Conservation (phyloP, 306 rosid genomes). For the Glycine latifolia region DNA sequence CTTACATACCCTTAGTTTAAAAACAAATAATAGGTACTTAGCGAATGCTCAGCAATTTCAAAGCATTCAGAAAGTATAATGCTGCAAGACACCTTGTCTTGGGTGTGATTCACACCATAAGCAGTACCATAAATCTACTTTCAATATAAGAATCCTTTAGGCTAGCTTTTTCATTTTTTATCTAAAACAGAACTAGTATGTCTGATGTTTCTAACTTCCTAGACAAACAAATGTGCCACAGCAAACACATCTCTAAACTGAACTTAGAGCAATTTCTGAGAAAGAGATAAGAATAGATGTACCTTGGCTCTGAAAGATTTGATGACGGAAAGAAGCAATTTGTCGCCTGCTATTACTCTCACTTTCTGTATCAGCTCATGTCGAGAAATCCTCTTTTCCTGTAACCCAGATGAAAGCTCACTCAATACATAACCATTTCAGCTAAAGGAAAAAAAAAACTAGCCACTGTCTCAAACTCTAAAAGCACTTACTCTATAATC, state of each 20-base stretch:
- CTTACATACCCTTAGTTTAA: not conserved
- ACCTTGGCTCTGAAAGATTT: slow-evolving; percentile 73
- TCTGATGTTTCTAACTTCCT: not conserved
- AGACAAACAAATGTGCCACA: slow-evolving; percentile 7
- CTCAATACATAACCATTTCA: not conserved
- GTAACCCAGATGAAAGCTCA: slow-evolving; percentile 26
- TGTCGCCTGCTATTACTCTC: slow-evolving; percentile 78
- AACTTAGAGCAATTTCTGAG: slow-evolving; percentile 10
- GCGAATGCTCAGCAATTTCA: slow-evolving; percentile 11
- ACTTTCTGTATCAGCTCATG: slow-evolving; percentile 64
- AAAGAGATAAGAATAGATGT: slow-evolving; percentile 4
- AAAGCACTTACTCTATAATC: slow-evolving; percentile 61
- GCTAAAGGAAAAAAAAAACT: not conserved
- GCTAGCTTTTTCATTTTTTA: not conserved
- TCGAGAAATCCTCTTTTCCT: slow-evolving; percentile 75
- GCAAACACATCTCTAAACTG: not conserved
- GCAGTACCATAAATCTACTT: not conserved
- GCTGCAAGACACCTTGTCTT: not conserved
- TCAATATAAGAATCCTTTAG: too few species aligned
- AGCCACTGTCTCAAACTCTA: not conserved
- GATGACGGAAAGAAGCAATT: slow-evolving; percentile 62
- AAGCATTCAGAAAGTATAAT: slow-evolving; percentile 17
- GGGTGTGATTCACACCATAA: not conserved
- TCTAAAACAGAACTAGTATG: slow-evolving; percentile 6
- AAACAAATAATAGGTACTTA: too few species aligned